These are phyloP conservation scores for Omphalotus guepiniiformis DNA, from an alignment of 768 basidiomycete genomes.

Conservation along the genomic window DNA sequence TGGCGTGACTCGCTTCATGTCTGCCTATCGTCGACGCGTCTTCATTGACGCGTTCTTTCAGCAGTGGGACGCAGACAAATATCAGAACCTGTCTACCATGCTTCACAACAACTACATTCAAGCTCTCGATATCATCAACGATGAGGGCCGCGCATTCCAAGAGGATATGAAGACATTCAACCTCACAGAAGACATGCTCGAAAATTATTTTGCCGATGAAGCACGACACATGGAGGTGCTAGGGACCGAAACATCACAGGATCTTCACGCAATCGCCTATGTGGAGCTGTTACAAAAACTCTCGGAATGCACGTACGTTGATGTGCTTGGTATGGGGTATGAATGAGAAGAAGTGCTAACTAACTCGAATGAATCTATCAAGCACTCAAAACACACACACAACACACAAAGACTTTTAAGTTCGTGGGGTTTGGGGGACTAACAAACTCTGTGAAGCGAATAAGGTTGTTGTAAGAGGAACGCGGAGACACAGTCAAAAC, in stretches of 20 bases:
- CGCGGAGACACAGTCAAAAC: too few species aligned
- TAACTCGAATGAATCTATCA: too few species aligned
- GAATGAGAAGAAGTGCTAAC: too few species aligned
- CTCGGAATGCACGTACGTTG: constrained; percentile 9
- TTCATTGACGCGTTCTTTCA: constrained; percentile 29
- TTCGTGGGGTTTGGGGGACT: too few species aligned
- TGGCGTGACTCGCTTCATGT: constrained; percentile 21
- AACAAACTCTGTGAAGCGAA: too few species aligned
- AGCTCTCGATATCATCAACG: constrained; percentile 22
- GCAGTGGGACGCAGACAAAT: constrained; percentile 32
- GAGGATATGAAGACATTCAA: constrained; percentile 10
- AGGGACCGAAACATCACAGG: constrained; percentile 20
- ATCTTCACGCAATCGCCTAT: constrained; percentile 27
- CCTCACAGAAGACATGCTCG: constrained; percentile 17
- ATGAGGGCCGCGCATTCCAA: constrained; percentile 11
- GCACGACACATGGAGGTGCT: constrained; percentile 20
- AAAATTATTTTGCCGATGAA: constrained; percentile 21
- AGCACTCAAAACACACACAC: too few species aligned
- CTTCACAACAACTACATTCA: constrained; percentile 25
- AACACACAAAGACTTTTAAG: too few species aligned
- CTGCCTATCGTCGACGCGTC: constrained; percentile 21
- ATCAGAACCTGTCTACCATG: constrained; percentile 22
- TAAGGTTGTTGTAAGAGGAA: too few species aligned
- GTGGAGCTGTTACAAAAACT: constrained; percentile 25
- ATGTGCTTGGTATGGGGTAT: background rate